Evolutionary conservation across 1,284 basidiomycete genomes (phyloP), one percentile per base, ranked within the genome.

Genomic region (Ustilago nuda): DNA sequence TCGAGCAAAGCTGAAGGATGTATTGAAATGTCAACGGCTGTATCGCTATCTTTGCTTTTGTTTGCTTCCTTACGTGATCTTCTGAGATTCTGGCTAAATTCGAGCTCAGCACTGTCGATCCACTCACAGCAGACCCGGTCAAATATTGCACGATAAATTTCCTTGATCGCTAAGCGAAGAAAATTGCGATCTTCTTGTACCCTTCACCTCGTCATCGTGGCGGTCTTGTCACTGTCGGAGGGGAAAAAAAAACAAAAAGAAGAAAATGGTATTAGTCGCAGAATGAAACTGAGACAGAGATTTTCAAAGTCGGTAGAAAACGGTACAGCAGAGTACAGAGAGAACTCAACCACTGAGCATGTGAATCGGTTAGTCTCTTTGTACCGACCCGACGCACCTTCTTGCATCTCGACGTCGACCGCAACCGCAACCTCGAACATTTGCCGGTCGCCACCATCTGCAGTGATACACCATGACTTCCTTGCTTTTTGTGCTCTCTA

Each of bases 61-160:
- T 27, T 36, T 2, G n/a, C n/a, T 12, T 30, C n/a, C 61, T 70
- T 70, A 70, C 67, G 67, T 65, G 61, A 70, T 69, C 58, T 45
- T 37, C 17, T 39, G 2, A 37, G n/a, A 37, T 36, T 23, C 39
- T 37, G 41, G 57, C 57, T 52, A 7, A 41, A 30, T 51, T 48
- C 33, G 11, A 33, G 51, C 41, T 43, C 41, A 46, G 39, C 51
- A 37, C n/a, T 36, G 67, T 60, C 67, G 67, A 69, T 69, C 67
- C 53, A 52, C 61, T 64, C 41, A 53, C 61, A 60, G 67, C n/a
- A 53, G 59, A 43, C 36, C 63, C 56, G 63, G 63, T 53, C 27
- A 53, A 53, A 35, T 52, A 45, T 45, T 45, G 43, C 43, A 23
- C 43, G 19, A 45, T 54, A 23, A 37, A 13, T 41, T 58, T 19